Base-by-base conservation (phyloP, 306 rosid genomes). In the Comarum palustre region DNA sequence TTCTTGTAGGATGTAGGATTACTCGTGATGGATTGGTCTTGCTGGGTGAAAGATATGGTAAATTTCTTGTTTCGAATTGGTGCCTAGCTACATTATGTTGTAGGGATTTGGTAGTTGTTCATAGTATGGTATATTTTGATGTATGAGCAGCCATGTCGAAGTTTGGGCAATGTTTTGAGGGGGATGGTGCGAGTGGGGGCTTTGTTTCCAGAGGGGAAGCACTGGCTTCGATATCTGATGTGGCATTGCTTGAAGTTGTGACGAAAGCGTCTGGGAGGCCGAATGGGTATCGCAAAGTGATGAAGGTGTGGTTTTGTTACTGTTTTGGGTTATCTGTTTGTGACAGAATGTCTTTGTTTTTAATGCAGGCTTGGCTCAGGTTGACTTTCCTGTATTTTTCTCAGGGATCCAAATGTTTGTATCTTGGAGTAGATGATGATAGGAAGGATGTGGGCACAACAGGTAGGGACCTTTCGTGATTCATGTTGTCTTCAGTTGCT, bases 201-300 rank as follows among this genome's bases (percentile, higher is more conserved):
- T 91, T 91, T n/a, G 99, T 97, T 65, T 94, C 84, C 71, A 89
- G 89, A 57, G 99, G 99, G 76, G 96, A 94, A 79, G 89, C 97
- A 72, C 79, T 94, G 86, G 97, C 99, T 81, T 94, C 97, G 74
- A 89, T 94, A 78, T 89, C 96, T 1, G 96, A 91, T 45, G 77
- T 91, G 24, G 88, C 99, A 4, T 74, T 94, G 84, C 69, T 91
- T 81, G 97, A 94, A 81, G 87, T 94, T 66, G 82, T 91, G 66
- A 86, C 99, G 62, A 89, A 89, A 88, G 82, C 90, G 68, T 68
- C 62, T 77, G 97, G 97, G 83, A 88, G 91, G 84, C 89, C 96
- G 22, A 94, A 91, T 89, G 99, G 97, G 80, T 94, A 88, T 76
- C 86, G 82, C 42, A 94, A 91, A 83, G 86, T 94, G 51, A 72